Conservation (phyloP, 495 filamentous ascomycete genomes). For the Apiosordaria backusii region DNA sequence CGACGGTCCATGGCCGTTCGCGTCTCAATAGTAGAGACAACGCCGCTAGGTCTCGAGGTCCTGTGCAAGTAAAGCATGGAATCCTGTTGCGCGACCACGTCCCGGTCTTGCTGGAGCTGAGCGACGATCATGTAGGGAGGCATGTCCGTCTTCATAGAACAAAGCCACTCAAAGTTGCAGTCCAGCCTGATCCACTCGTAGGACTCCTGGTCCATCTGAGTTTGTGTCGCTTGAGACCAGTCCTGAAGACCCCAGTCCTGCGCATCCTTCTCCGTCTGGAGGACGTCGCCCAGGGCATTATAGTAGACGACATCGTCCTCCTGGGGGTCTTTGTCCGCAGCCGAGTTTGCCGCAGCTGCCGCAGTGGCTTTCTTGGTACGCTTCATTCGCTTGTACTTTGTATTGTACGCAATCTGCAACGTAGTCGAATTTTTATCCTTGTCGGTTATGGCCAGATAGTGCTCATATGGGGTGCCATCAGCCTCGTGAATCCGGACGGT, state of each 20-base stretch:
- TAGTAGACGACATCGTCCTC: constrained; percentile 91
- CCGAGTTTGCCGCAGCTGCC: constrained; percentile 46
- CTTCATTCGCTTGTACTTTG: constrained; percentile 97
- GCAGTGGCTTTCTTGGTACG: constrained; percentile 84
- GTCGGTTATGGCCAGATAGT: constrained; percentile 93
- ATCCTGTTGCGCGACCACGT: constrained; percentile 93
- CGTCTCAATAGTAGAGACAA: constrained; percentile 80
- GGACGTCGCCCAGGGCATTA: constrained; percentile 91
- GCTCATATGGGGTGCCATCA: constrained; percentile 97
- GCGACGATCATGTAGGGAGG: constrained; percentile 96
- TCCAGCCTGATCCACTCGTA: constrained; percentile 99
- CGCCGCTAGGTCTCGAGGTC: constrained; percentile 51
- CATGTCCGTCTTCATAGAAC: constrained; percentile 68
- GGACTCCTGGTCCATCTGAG: constrained; percentile 87
- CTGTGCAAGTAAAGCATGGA: constrained; percentile 47
- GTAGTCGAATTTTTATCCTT: constrained; percentile 56
- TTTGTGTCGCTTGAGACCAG: constrained; percentile 82
- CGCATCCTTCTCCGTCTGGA: constrained; percentile 77
- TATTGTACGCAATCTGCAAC: constrained; percentile 96
- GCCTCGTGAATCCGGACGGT: constrained; percentile 98
- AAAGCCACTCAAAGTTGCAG: constrained; percentile 97
- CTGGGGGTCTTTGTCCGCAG: constrained; percentile 66
- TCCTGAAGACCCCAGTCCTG: constrained; percentile 79
- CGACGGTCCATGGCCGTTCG: constrained; percentile 85
- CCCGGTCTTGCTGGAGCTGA: constrained; percentile 93